These are phyloP conservation scores for Saccharomycopsis sp. DNA, from an alignment of 805 yeast species.

Conservation along the genomic window DNA sequence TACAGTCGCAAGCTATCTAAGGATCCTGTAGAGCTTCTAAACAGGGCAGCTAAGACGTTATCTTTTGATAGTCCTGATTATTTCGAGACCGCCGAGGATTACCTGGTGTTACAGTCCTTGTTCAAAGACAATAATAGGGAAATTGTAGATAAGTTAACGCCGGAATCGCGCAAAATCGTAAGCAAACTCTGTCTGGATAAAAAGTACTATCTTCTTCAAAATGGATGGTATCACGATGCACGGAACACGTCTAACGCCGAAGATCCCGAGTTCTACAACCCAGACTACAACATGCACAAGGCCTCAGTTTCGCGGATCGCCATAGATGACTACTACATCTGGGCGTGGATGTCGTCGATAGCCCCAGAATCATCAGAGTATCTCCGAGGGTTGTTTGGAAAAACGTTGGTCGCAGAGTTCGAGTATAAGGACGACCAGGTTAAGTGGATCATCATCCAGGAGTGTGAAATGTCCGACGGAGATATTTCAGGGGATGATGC, in stretches of 20 bases:
- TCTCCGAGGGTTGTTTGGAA: constrained; percentile 67
- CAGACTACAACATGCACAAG: constrained; percentile 30
- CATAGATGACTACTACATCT: constrained; percentile 80
- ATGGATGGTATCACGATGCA: constrained; percentile 30
- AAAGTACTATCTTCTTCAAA: constrained; percentile 13
- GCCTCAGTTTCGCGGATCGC: constrained; percentile 54
- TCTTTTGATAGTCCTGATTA: constrained; percentile 63
- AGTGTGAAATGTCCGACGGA: constrained; percentile 38
- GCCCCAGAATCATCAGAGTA: constrained; percentile 65
- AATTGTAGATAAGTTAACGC: constrained; percentile 58
- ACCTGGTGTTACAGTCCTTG: constrained; percentile 62
- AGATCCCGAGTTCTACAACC: constrained; percentile 30
- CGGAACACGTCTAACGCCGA: constrained; percentile 23
- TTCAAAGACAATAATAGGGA: constrained; percentile 51
- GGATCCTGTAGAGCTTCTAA: constrained; percentile 53
- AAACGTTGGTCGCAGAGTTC: constrained; percentile 76
- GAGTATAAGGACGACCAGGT: constrained; percentile 67
- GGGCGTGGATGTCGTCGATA: constrained; percentile 83
- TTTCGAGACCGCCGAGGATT: constrained; percentile 73
- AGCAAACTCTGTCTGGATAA: constrained; percentile 29
- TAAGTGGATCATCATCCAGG: constrained; percentile 75
- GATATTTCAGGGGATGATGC: neutral
- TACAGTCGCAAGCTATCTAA: constrained; percentile 35
- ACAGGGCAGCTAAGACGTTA: constrained; percentile 50
- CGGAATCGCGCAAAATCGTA: constrained; percentile 61